Evolutionary conservation across 345 rosid genomes (phyloP), one percentile per base, ranked within the genome.

Genomic region (Clarkia xantiana): DNA sequence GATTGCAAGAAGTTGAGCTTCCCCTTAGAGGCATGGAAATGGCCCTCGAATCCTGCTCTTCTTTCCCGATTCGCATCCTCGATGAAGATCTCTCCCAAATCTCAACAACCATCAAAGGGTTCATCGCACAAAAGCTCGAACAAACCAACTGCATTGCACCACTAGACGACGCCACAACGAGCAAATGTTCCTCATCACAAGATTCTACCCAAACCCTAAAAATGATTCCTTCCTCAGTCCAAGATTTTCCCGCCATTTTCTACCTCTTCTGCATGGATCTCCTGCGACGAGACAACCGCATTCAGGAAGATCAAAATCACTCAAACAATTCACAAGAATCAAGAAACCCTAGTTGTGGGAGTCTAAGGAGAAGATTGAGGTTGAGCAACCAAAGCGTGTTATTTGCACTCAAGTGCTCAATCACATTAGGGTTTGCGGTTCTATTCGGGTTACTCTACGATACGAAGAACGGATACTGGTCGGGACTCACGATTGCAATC

Each of bases 401-500:
- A 1, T 79, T 77, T 52, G 86, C 84, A 59, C n/a, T 58, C 0
- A 75, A 75, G 49, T 79, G 93, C 62, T 79, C 93, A 0, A 16
- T 77, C 40, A 71, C 93, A 42, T 62, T 79, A 10, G 86, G 86
- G 58, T 67, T 79, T 1, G 81, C 86, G 0, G 84, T 79, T 22
- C 64, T 79, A 6, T 67, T 82, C 36, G 93, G 93, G 34, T 47
- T 79, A 43, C 42, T 73, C 29, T 82, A 70, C 56, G 62, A 75
- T 55, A 76, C 34, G 45, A 36, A 71, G 49, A 67, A 77, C 36
- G 93, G 81, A n/a, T 73, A 77, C 40, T 82, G 93, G 93, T 77
- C 93, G 14, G 93, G 93, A 42, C 71, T 82, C 40, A 73, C 80
- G 10, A 79, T 75, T 44, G 93, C 93, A 49, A 77, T 79, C 25